A percentile compares a stretch with the other conserved stretches of the same genome.
These are phyloP conservation scores for Gymnopilus dilepis DNA, from an alignment of 768 basidiomycete species.

Conservation along the genomic window DNA sequence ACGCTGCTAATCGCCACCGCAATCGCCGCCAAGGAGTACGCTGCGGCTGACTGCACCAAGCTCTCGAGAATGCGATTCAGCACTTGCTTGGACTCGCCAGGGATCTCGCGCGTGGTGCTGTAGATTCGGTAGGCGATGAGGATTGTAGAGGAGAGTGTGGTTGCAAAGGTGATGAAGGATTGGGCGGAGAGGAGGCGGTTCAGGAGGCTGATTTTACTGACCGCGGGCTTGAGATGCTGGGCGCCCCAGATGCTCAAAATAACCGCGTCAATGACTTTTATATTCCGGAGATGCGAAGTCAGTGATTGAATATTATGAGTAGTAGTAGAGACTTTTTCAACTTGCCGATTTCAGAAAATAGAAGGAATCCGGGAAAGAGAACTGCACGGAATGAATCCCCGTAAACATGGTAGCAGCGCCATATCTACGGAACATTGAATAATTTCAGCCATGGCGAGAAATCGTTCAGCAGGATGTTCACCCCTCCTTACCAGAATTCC, in stretches of 20 bases:
- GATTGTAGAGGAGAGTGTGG: background rate
- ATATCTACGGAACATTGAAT: background rate
- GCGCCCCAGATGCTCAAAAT: no score
- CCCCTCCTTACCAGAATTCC: no score
- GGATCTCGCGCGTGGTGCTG: background rate
- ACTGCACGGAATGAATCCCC: background rate
- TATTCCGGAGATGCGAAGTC: no score
- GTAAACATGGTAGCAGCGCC: background rate
- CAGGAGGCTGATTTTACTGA: background rate
- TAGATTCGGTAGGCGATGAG: conserved; percentile 4
- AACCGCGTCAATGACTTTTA: no score
- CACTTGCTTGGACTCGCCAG: background rate
- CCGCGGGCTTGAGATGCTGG: no score
- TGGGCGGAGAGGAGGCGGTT: conserved; percentile 1
- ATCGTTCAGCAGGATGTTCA: no score
- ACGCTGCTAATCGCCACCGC: no score
- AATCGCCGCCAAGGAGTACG: background rate
- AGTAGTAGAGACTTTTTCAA: no score
- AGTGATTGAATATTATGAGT: no score
- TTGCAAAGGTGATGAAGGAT: background rate
- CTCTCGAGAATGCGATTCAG: background rate
- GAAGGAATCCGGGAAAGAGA: background rate
- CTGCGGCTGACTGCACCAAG: background rate
- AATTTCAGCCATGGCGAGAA: no score
- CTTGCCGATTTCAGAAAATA: no score